Percentiles rank a stretch among this genome's conserved stretches.
Conservation (phyloP, 352 stramenopile species). For the Phytopythium sindhum region DNA sequence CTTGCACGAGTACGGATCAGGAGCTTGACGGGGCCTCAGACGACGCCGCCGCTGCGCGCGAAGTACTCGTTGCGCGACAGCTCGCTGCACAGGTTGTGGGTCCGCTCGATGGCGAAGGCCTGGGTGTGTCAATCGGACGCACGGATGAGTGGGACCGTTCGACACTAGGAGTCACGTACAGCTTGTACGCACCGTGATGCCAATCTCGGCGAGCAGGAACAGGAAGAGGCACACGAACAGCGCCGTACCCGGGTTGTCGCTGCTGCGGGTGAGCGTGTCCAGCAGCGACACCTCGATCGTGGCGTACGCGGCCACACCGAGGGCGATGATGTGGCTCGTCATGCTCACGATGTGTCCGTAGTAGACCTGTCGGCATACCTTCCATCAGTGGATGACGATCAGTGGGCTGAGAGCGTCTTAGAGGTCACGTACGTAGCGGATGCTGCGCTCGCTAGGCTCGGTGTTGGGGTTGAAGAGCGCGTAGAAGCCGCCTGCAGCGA, state of each 20-base stretch:
- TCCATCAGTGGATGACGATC: neutral
- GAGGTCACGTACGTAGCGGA: constrained; percentile 20
- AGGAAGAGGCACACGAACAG: constrained; percentile 69
- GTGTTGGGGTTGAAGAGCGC: constrained; percentile 42
- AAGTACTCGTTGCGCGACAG: constrained; percentile 72
- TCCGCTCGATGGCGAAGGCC: constrained; percentile 49
- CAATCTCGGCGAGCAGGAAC: constrained; percentile 47
- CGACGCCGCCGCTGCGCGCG: constrained; percentile 24
- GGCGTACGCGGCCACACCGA: constrained; percentile 55
- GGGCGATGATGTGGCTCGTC: constrained; percentile 52
- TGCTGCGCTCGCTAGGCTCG: constrained; percentile 32
- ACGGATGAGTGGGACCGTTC: neutral
- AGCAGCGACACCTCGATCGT: constrained; percentile 50
- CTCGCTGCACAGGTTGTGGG: constrained; percentile 62
- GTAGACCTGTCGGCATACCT: constrained; percentile 39
- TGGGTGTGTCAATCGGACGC: constrained; percentile 11
- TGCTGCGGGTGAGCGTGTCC: constrained; percentile 46
- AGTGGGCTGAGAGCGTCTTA: neutral
- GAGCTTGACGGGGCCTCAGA: neutral
- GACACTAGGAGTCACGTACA: neutral
- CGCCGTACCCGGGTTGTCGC: constrained; percentile 28
- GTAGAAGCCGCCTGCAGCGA: constrained; percentile 53
- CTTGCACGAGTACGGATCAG: neutral
- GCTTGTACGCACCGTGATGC: constrained; percentile 44
- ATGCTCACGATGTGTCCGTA: constrained; percentile 51